Evolutionary conservation across 2,329 filamentous ascomycete species (phyloP), one percentile per base, ranked within the genome.

Genomic region (Xylariaceae sp.): DNA sequence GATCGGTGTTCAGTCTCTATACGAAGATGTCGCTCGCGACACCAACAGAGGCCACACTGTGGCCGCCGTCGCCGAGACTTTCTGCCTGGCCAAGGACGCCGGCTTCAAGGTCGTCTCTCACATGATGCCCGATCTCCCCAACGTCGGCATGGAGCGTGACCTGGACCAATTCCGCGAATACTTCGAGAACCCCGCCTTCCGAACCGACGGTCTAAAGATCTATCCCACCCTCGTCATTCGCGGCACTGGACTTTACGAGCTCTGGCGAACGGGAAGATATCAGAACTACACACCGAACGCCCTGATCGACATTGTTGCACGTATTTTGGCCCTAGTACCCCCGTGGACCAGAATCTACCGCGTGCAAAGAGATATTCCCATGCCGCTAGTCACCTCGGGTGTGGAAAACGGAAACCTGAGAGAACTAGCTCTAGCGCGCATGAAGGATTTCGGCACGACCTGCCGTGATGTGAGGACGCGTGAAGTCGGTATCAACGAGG

Each of bases 281-380:
- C 94, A 97, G 75, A 99, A 99, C 74, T 99, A 99, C 76, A 99
- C 94, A 0, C 95, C 94, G 3, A 99, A 99, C 73, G 93, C 90
- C 0, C 82, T 99, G 39, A 91, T 99, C 62, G 94, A 99, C 72
- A 85, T 99, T 13, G 92, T 99, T 0, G 95, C 94, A 2, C 86
- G 94, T n/a, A 99, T 99, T 55, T 78, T 99, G 63, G 94, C 94
- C 0, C 81, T 99, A 2, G 88, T 99, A 0, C 94, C 94, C 1
- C 94, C 94, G 1, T 99, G 94, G 94, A 99, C 95, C 0, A 87
- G 94, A 63, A 99, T 99, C 70, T 99, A 99, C 78, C 91, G 94
- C 61, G 94, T 99, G 0, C 94, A 99, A 78, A 87, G 94, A 73
- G 94, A 99, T 76, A 99, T 99, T 60, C 94, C 94, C n/a, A 99